Evolutionary conservation across 1,139 yeast genomes (phyloP).

Genomic region (Pichiaceae sp.): DNA sequence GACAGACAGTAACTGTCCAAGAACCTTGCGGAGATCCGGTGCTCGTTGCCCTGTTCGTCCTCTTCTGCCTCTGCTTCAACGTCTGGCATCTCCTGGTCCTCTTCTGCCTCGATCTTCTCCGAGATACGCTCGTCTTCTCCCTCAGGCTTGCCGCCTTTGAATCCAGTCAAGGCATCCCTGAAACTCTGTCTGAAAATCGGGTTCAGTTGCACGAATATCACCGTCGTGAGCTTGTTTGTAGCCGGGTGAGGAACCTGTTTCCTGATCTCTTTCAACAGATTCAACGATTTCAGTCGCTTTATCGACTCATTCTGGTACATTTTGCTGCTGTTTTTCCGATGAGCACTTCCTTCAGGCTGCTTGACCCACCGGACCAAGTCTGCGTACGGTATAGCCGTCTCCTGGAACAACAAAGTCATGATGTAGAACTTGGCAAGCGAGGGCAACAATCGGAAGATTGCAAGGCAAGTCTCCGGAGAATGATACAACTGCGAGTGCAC

Average conservation of each 20-base stretch:
- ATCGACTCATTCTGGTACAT: slow-evolving; percentile 67
- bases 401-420: slow-evolving; percentile 80
- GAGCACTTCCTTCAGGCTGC: slow-evolving; percentile 24
- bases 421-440: slow-evolving; percentile 83
- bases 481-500: slow-evolving; percentile 73
- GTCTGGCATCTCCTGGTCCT: slow-evolving; percentile 5
- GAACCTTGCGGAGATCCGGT: slow-evolving; percentile 51
- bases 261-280: slow-evolving; percentile 60
- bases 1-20: slow-evolving; percentile 74
- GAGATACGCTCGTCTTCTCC: slow-evolving; percentile 2
- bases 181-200: slow-evolving; percentile 69
- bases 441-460: slow-evolving; percentile 81
- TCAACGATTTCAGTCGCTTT: slow-evolving; percentile 67
- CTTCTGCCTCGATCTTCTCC: slow-evolving; percentile 5
- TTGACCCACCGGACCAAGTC: slow-evolving; percentile 76
- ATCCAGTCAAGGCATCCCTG: slow-evolving; percentile 80
- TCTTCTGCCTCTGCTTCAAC: slow-evolving; percentile 1
- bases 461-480: slow-evolving; percentile 89
- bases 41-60: slow-evolving; percentile 21
- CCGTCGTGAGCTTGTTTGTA: slow-evolving; percentile 28
- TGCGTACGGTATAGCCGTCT: slow-evolving; percentile 57
- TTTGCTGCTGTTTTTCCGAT: slow-evolving; percentile 29
- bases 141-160: slow-evolving; percentile 15
- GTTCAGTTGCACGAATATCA: slow-evolving; percentile 53
- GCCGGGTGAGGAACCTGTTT: slow-evolving; percentile 24